Evolutionary conservation across 2,329 filamentous ascomycete species (phyloP).

Genomic region (Daldinia sp.): DNA sequence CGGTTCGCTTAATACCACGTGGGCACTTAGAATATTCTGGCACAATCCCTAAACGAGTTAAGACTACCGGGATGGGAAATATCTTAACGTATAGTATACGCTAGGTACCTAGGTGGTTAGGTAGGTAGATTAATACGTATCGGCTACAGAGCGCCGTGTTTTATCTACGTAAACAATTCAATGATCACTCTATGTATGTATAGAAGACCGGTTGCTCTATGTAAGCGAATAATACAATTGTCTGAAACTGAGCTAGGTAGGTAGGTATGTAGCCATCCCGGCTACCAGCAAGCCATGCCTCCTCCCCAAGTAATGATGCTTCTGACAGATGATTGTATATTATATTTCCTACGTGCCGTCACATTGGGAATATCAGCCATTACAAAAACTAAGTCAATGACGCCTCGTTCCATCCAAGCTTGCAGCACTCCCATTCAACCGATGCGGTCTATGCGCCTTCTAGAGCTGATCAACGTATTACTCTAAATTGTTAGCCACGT

Average conservation of each 20-base stretch:
- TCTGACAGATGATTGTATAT: background rate
- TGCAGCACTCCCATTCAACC: slow-evolving; percentile 21
- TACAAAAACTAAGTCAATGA: background rate
- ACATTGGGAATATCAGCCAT: background rate
- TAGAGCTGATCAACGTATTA: slow-evolving; percentile 1
- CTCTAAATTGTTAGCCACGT: background rate
- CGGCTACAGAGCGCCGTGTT: background rate
- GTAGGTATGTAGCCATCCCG: background rate
- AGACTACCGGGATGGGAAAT: background rate
- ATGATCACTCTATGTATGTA: background rate
- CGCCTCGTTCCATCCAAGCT: background rate
- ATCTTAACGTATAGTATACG: background rate
- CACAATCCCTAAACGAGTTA: slow-evolving; percentile 8
- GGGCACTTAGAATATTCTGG: slow-evolving; percentile 2
- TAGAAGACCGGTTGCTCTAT: too few relatives aligned
- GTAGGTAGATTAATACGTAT: too few relatives aligned
- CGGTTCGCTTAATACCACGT: background rate
- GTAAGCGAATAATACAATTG: too few relatives aligned
- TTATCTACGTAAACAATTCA: background rate
- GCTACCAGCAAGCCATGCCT: background rate
- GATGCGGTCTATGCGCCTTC: background rate
- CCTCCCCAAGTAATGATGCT: background rate
- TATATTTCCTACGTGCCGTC: background rate
- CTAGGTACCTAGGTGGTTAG: too few relatives aligned
- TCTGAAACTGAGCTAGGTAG: background rate